Evolutionary conservation across 2,329 filamentous ascomycete species (phyloP).

Genomic region (Fonsecaea pedrosoi): DNA sequence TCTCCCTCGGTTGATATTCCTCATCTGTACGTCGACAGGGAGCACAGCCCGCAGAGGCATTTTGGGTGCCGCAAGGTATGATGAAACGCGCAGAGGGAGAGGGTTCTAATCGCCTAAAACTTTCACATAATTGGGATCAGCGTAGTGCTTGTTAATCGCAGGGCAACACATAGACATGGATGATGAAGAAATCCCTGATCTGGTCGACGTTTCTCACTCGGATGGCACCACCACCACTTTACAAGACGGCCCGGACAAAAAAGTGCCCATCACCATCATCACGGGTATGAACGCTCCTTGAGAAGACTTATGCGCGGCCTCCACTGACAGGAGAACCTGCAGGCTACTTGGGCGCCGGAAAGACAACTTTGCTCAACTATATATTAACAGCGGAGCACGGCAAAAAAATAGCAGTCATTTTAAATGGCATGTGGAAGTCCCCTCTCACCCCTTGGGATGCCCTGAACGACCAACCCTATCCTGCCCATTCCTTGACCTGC

Average conservation of each 20-base stretch:
- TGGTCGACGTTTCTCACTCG: constrained; percentile 47
- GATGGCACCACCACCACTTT: constrained; percentile 7
- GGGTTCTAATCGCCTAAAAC: neutral
- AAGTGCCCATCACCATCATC: constrained; percentile 59
- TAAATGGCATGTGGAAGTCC: constrained; percentile 71
- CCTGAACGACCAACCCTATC: neutral
- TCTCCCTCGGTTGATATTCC: neutral
- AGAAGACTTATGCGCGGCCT: neutral
- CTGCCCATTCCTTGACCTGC: neutral
- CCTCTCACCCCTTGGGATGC: neutral
- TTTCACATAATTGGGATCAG: too few relatives aligned
- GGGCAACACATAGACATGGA: constrained; percentile 39
- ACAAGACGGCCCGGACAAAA: constrained; percentile 41
- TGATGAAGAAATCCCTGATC: constrained; percentile 53
- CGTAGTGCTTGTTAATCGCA: neutral
- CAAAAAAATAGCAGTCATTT: constrained; percentile 96
- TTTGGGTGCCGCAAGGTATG: neutral
- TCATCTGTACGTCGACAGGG: neutral
- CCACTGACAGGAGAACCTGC: neutral
- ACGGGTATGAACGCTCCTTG: constrained; percentile 49
- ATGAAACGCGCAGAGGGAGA: neutral
- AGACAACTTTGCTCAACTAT: constrained; percentile 94
- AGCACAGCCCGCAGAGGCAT: neutral
- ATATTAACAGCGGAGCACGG: constrained; percentile 94
- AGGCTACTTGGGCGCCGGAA: constrained; percentile 95